Conservation (phyloP, 2,329 filamentous ascomycete genomes). For the Ophiostoma tasmaniense region DNA sequence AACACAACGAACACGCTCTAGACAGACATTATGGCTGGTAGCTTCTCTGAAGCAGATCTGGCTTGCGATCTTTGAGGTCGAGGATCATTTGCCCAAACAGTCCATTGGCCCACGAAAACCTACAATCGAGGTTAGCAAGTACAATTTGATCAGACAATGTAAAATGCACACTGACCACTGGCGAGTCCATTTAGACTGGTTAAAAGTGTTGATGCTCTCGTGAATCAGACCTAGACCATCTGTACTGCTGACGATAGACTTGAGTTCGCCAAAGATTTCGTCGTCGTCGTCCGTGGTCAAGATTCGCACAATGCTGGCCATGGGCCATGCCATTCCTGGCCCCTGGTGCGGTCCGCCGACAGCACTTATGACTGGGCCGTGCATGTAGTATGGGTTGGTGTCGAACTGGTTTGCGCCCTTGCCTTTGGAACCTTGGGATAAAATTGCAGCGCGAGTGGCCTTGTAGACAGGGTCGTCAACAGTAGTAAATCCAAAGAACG, state of each 20-base stretch:
- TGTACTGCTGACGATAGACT: conserved; percentile 57
- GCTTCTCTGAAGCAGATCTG: conserved; percentile 37
- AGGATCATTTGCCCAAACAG: conserved; percentile 78
- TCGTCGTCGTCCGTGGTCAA: conserved; percentile 67
- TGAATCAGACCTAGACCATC: conserved; percentile 70
- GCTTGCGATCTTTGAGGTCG: conserved; percentile 63
- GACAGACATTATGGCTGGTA: conserved; percentile 27
- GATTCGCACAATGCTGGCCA: conserved; percentile 71
- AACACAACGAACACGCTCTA: background rate
- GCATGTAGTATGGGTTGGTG: conserved; percentile 63
- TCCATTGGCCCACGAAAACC: conserved; percentile 85
- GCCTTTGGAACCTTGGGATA: conserved; percentile 27
- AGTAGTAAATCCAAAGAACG: conserved; percentile 53
- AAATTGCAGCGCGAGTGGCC: conserved; percentile 65
- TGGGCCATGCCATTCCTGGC: conserved; percentile 74
- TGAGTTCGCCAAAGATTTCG: conserved; percentile 63
- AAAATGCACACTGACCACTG: conserved; percentile 24
- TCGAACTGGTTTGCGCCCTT: conserved; percentile 28
- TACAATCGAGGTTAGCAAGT: background rate
- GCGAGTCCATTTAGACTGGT: conserved; percentile 37
- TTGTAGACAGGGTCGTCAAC: conserved; percentile 55
- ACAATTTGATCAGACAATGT: background rate
- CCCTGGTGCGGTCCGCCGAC: conserved; percentile 46
- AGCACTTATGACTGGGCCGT: conserved; percentile 42
- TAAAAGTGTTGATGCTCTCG: conserved; percentile 65